Evolutionary conservation across 306 rosid genomes (phyloP).

Genomic region (Cicer judaicum): DNA sequence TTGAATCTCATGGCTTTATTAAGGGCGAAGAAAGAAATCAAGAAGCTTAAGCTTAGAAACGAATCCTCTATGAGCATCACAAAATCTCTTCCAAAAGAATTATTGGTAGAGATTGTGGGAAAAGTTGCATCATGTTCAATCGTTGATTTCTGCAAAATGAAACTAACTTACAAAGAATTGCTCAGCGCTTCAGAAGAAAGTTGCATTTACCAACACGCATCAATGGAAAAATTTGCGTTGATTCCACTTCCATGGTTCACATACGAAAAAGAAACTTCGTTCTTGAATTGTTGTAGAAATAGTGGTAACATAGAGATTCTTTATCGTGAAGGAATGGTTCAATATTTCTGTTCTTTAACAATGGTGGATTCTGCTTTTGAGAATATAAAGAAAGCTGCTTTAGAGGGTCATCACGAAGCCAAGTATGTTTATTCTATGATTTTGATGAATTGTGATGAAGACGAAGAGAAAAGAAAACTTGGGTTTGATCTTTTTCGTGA

Average conservation of each 20-base stretch:
- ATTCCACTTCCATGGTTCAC: conserved; percentile 53
- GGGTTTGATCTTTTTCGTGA: conserved; percentile 39
- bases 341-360: conserved; percentile 30
- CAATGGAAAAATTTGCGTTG: conserved; percentile 21
- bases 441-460: conserved; percentile 26
- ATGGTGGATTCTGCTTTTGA: conserved; percentile 35
- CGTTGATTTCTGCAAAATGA: conserved; percentile 38
- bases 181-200: conserved; percentile 32
- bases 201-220: conserved; percentile 44
- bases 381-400: conserved; percentile 39
- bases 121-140: conserved; percentile 48
- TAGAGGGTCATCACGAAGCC: conserved; percentile 50
- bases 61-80: not conserved
- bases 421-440: conserved; percentile 50
- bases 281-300: conserved; percentile 43
- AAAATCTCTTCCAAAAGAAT: conserved; percentile 46
- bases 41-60: not conserved
- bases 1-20: conserved; percentile 30
- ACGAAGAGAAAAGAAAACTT: not conserved
- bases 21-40: conserved; percentile 1
- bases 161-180: conserved; percentile 47
- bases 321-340: conserved; percentile 52
- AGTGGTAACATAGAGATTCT: conserved; percentile 46
- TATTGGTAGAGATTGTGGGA: conserved; percentile 40
- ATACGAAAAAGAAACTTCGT: not conserved